Percentiles rank a stretch among this genome's conserved stretches.
Evolutionary conservation across 768 basidiomycete genomes (phyloP).

Genomic region (Myochromella boudieri): DNA sequence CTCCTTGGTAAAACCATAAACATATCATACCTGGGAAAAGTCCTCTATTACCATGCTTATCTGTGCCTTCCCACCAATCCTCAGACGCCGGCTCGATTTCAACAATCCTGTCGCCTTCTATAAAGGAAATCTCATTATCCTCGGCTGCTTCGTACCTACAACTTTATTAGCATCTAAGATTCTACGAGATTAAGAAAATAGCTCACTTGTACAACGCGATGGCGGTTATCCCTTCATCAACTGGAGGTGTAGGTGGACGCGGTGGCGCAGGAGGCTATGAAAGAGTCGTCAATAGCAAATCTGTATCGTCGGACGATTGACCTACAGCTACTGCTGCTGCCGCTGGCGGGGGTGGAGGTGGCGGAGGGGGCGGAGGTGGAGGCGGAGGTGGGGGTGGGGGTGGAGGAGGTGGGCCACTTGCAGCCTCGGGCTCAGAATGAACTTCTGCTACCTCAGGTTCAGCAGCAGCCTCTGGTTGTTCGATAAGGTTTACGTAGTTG

Average conservation of each 20-base stretch:
- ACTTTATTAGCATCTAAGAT: neutral
- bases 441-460: constrained; percentile 37
- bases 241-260: constrained; percentile 47
- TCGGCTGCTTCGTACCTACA: constrained; percentile 80
- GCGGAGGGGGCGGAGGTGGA: constrained; percentile 49
- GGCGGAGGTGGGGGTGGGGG: constrained; percentile 56
- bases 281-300: neutral
- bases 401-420: constrained; percentile 49
- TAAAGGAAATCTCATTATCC: constrained; percentile 88
- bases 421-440: too few species aligned
- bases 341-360: constrained; percentile 42
- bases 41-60: constrained; percentile 53
- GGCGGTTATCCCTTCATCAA: constrained; percentile 60
- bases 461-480: constrained; percentile 37
- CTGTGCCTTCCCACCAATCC: constrained; percentile 87
- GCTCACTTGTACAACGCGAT: constrained; percentile 73
- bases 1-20: neutral
- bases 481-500: constrained; percentile 84
- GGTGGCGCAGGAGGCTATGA: constrained; percentile 42
- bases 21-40: constrained; percentile 72
- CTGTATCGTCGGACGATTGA: neutral
- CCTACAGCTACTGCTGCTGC: constrained; percentile 26
- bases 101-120: constrained; percentile 76
- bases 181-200: neutral
- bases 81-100: constrained; percentile 80